Base-by-base conservation (phyloP, 202 grass and related monocot genomes). In the Hordeum pubiflorum region DNA sequence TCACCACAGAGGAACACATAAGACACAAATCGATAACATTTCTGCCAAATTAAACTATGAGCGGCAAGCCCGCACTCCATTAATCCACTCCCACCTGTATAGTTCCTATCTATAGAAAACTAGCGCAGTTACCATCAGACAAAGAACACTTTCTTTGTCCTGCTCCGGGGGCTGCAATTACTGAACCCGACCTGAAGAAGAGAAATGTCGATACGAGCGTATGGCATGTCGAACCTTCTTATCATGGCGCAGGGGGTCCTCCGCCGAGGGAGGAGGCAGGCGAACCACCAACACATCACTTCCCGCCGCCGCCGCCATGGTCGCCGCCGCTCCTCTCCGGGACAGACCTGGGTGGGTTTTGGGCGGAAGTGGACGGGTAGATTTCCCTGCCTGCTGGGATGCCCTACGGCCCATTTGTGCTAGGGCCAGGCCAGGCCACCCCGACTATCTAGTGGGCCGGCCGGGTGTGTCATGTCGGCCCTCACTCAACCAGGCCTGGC, bases 221-320 rank as follows among this genome's bases (percentile, higher is more conserved):
- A 48, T 20, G 10, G 58, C 1, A 60, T 44, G 15, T 2, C 26
- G 10, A 7, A 97, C 95, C 90, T 89, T 91, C 84, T 94, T 97
- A 32, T 91, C 88, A 31, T 52, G 57, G 37, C 75, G 79, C n/a
- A 93, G 83, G 44, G 78, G 84, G n/a, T 91, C 90, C 4, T 86
- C 82, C 63, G 85, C 57, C 1, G 85, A 77, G 40, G 74, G 82
- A 77, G 80, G 18, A 3, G 84, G 92, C 58, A 97, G 82, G 54
- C 58, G 41, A 23, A 93, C n/a, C 14, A 18, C 70, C 32, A 91
- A 29, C 32, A 26, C 37, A 62, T 85, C 86, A 76, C 44, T 59
- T 55, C 60, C 46, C 58, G 7, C 27, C 13, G 58, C 78, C 21
- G 79, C 78, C 79, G 72, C 66, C 86, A 72, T 79, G 52, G 60